Evolutionary conservation across 768 basidiomycete genomes (phyloP), one percentile per base, ranked within the genome.

Genomic region (Kwoniella dejecticola): DNA sequence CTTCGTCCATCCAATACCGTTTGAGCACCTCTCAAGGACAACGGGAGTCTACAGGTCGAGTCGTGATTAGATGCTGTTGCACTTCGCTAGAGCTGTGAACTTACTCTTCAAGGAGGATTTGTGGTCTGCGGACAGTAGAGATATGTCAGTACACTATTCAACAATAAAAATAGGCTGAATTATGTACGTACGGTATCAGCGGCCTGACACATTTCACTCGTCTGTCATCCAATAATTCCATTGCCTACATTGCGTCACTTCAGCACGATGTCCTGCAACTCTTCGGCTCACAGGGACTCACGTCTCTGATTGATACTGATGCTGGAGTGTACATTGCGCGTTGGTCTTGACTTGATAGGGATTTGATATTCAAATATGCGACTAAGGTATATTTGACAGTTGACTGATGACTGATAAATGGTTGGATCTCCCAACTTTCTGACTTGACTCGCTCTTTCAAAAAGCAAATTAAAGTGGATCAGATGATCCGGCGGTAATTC

Each of bases 51-150:
- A 49, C 29, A 12, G 6, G 4, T 24, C 23, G 46, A 12, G 15
- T 23, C 19, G 2, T 31, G 6, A 21, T 31, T 17, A 50, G 48
- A 15, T 50, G 48, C 7, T 11, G 6, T 7, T 50, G 48, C 30
- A 7, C n/a, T 50, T 1, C 24, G 33, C 48, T 3, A 19, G 26
- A 13, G 46, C 21, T 38, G 3, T 17, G 15, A 26, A 56, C 77
- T 63, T 36, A 83, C 79, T 97, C 93, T 78, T 97, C 93, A 68
- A 89, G 89, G 1, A 97, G 84, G 63, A 97, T 95, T 75, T 94
- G 92, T 21, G 93, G 93, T 0, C 77, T 78, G n/a, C n/a, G 31
- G 4, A 47, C 46, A 58, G 55, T 8, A 54, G 13, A 3, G 17
- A 44, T 41, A 66, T 30, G 15, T 54, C 31, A 29, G 31, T 30